Conservation (phyloP, 73 alveolate genomes). For the Paramecium biaurelia region DNA sequence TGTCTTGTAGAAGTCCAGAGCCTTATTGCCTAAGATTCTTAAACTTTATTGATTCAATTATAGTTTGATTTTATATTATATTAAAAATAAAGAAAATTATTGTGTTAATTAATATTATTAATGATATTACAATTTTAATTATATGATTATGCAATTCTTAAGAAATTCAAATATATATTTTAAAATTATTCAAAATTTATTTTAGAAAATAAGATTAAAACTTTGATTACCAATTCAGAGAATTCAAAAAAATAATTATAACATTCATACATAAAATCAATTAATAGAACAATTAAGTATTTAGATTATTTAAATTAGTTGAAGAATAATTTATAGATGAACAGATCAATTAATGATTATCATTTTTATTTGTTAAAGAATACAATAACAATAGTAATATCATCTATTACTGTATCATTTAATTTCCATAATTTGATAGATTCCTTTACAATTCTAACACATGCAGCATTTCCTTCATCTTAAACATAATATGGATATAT, state of each 20-base stretch:
- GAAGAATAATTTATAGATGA: not conserved
- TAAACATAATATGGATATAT: constrained; percentile 47
- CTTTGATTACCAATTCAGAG: no score
- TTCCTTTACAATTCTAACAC: constrained; percentile 63
- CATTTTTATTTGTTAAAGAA: constrained; percentile 49
- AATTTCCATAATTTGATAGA: constrained; percentile 61
- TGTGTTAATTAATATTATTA: not conserved
- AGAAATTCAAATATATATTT: no score
- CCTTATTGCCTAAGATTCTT: not conserved
- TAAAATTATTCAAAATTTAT: no score
- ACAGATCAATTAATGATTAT: not conserved
- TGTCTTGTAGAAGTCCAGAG: not conserved
- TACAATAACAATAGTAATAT: constrained; percentile 63
- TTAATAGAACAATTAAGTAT: no score
- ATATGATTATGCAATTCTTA: not conserved
- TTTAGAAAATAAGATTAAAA: no score
- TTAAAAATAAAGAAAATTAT: not conserved
- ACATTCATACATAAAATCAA: no score
- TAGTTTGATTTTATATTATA: not conserved
- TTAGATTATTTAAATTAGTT: not conserved
- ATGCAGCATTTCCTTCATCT: constrained; percentile 61
- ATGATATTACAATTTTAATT: not conserved
- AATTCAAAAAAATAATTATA: no score
- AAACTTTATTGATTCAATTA: not conserved
- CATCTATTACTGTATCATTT: constrained; percentile 66